These are phyloP conservation scores for Chaetomidium leptoderma DNA, from an alignment of 495 filamentous ascomycete genomes.

Conservation along the genomic window DNA sequence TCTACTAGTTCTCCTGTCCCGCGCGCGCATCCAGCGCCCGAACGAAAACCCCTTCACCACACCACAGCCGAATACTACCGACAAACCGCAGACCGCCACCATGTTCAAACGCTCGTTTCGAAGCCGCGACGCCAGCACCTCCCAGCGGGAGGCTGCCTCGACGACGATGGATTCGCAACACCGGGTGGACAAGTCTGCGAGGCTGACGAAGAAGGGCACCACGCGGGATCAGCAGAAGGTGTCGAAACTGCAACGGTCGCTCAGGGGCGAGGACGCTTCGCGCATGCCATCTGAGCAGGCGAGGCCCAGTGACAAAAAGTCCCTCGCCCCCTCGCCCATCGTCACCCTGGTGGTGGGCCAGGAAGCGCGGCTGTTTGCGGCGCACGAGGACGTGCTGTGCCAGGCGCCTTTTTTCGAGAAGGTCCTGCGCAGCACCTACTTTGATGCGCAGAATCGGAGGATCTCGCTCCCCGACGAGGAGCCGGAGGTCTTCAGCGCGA, in stretches of 20 bases:
- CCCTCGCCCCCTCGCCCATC: constrained; percentile 61
- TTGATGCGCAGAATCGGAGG: constrained; percentile 57
- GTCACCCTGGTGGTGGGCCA: constrained; percentile 75
- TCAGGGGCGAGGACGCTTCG: constrained; percentile 33
- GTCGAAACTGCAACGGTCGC: constrained; percentile 62
- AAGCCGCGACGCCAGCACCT: constrained; percentile 48
- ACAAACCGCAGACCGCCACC: constrained; percentile 40
- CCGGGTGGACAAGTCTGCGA: constrained; percentile 74
- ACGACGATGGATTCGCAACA: constrained; percentile 40
- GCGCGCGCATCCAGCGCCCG: constrained; percentile 30
- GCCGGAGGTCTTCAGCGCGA: constrained; percentile 81
- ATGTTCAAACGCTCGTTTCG: constrained; percentile 87
- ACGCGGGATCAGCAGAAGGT: constrained; percentile 67
- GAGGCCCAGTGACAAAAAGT: constrained; percentile 42
- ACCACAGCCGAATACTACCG: constrained; percentile 17
- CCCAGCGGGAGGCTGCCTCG: constrained; percentile 32
- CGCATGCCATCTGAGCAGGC: constrained; percentile 38
- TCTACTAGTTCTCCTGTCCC: constrained; percentile 36
- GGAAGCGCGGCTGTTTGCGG: constrained; percentile 83
- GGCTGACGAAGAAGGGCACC: constrained; percentile 62
- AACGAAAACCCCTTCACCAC: constrained; percentile 18
- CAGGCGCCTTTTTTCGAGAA: constrained; percentile 75
- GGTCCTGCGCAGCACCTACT: constrained; percentile 57
- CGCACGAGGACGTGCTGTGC: constrained; percentile 81
- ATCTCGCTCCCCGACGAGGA: constrained; percentile 80